These are phyloP conservation scores for Colletotrichum sp. DNA, from an alignment of 2,329 filamentous ascomycete genomes.

Conservation along the genomic window DNA sequence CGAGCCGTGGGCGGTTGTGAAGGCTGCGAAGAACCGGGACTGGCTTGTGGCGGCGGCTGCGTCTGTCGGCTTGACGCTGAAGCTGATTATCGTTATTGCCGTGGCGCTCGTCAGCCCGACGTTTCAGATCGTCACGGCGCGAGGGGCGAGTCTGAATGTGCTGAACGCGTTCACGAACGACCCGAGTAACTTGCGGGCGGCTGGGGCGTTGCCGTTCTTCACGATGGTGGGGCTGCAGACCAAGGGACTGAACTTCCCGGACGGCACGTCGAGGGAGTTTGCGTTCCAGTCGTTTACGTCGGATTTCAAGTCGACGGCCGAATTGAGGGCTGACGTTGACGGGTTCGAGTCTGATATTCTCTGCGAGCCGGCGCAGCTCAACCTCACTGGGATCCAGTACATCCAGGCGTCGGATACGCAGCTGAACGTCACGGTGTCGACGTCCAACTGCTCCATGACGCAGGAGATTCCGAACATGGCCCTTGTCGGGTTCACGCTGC, in stretches of 20 bases:
- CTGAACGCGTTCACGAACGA: slow-evolving; percentile 33
- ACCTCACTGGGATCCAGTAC: slow-evolving; percentile 27
- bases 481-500: slow-evolving; percentile 13
- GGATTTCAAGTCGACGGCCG: slow-evolving; percentile 24
- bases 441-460: slow-evolving; percentile 18
- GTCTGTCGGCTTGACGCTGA: slow-evolving; percentile 33
- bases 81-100: slow-evolving; percentile 37
- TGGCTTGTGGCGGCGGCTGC: slow-evolving; percentile 34
- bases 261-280: slow-evolving; percentile 34
- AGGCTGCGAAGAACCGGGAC: slow-evolving; percentile 36
- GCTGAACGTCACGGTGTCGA: slow-evolving; percentile 34
- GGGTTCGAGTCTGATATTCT: slow-evolving; percentile 36
- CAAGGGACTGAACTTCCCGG: slow-evolving; percentile 29
- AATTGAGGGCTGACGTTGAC: slow-evolving; percentile 35
- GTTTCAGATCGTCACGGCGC: slow-evolving; percentile 27
- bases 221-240: slow-evolving; percentile 36
- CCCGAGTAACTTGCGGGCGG: slow-evolving; percentile 24
- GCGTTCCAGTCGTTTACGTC: slow-evolving; percentile 39
- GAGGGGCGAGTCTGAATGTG: slow-evolving; percentile 28
- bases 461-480: slow-evolving; percentile 23
- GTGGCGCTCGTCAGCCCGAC: slow-evolving; percentile 39
- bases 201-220: slow-evolving; percentile 34
- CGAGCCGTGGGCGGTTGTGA: slow-evolving; percentile 30
- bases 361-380: slow-evolving; percentile 33
- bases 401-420: slow-evolving; percentile 18